These are phyloP conservation scores for Pseudozyma tsukubaensis DNA, from an alignment of 1,284 basidiomycete genomes.

Conservation along the genomic window DNA sequence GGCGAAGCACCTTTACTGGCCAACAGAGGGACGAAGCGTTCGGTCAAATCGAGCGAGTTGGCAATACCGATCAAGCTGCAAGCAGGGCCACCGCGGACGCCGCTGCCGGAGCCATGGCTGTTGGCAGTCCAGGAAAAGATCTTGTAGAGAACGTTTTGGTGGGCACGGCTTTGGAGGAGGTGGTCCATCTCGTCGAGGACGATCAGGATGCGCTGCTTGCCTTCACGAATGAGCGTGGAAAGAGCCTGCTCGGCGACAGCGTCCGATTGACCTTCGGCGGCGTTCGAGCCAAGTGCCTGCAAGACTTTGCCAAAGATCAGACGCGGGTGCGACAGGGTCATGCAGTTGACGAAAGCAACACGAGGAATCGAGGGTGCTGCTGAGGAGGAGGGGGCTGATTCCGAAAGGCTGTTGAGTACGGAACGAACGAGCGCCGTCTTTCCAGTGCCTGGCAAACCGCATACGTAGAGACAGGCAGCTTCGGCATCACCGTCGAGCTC, in stretches of 20 bases:
- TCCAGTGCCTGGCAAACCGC: conserved; percentile 71
- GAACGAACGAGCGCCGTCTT: conserved; percentile 70
- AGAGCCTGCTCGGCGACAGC: conserved; percentile 37
- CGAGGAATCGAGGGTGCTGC: conserved; percentile 16
- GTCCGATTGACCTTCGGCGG: conserved; percentile 42
- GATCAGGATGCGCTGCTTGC: conserved; percentile 59
- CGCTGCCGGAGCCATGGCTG: conserved; percentile 10
- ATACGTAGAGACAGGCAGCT: conserved; percentile 68
- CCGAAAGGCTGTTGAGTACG: conserved; percentile 62
- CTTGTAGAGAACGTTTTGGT: conserved; percentile 68
- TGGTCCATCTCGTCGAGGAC: conserved; percentile 71
- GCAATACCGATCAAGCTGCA: conserved; percentile 56
- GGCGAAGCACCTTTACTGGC: conserved; percentile 64
- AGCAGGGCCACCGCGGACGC: conserved; percentile 11
- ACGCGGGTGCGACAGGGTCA: conserved; percentile 66
- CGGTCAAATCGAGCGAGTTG: conserved; percentile 66
- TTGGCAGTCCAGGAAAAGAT: conserved; percentile 64
- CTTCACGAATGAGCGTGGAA: conserved; percentile 36
- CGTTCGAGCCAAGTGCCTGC: conserved; percentile 51
- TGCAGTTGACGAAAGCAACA: conserved; percentile 69
- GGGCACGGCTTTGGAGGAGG: conserved; percentile 62
- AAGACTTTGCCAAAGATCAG: conserved; percentile 59
- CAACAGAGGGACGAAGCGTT: conserved; percentile 63
- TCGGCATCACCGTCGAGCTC: conserved; percentile 54
- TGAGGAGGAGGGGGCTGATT: background rate